A percentile compares a stretch with the other conserved stretches of the same genome.
Conservation (phyloP, 305 asterid species). For the Petunia hybrid region DNA sequence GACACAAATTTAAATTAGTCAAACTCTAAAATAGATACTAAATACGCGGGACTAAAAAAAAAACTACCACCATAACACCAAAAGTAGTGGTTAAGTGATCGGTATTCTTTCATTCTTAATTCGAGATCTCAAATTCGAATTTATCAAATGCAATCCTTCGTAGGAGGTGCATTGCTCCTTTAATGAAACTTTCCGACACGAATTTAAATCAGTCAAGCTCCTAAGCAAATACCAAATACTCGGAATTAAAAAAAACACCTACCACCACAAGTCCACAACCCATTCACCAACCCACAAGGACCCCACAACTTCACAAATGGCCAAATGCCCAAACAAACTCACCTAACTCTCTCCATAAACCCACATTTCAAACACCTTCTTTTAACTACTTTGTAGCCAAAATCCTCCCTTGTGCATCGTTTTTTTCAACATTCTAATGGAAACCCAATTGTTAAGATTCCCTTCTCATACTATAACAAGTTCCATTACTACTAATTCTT, state of each 20-base stretch:
- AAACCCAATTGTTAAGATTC: constrained; percentile 52
- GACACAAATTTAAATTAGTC: too few relatives aligned
- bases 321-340: background rate
- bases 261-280: background rate
- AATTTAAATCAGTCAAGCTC: too few relatives aligned
- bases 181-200: too few relatives aligned
- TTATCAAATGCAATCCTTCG: too few relatives aligned
- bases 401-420: background rate
- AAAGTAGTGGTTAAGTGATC: too few relatives aligned
- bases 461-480: constrained; percentile 37
- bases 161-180: too few relatives aligned
- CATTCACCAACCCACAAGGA: background rate
- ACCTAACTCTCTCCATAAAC: background rate
- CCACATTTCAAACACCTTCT: background rate
- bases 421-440: constrained; percentile 43
- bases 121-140: too few relatives aligned
- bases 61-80: too few relatives aligned
- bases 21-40: too few relatives aligned
- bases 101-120: too few relatives aligned
- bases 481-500: constrained; percentile 37
- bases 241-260: background rate
- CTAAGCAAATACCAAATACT: too few relatives aligned
- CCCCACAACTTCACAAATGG: background rate
- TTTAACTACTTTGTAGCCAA: background rate
- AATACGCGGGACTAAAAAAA: too few relatives aligned